Base-by-base conservation (phyloP, 1,139 yeast species). In the Lodderomyces jiufengensis region DNA sequence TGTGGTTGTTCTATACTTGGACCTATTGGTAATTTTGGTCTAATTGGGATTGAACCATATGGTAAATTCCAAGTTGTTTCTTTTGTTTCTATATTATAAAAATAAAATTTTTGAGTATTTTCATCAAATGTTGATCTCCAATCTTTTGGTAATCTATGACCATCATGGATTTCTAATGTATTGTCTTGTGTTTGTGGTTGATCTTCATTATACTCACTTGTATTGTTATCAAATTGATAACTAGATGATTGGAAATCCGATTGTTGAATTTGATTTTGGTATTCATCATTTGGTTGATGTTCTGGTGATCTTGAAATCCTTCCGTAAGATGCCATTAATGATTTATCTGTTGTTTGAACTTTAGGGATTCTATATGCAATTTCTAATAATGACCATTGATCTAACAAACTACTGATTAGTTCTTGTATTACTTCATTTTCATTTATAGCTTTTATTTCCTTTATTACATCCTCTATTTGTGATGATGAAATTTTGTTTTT, bases 281-380 rank as follows among this genome's bases (percentile, higher is more conserved):
- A 18, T 3, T 21, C 13, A 29, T 40, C 39, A 4, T 31, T 31
- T 23, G 42, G 42, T n/a, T 52, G 47, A 7, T 32, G 40, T 21
- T 38, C 45, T n/a, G 54, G 56, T 21, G 63, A 49, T 28, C 62
- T 38, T 3, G 55, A 46, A 16, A 50, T 39, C 38, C 60, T 43
- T 13, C 50, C 52, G 37, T 49, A 55, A n/a, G 46, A 42, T 11
- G 39, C 33, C 12, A 37, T 27, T 14, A 26, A 14, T 7, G 18
- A 30, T 16, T 29, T 29, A 8, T 28, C 29, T 15, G 36, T 26
- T 5, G 33, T 25, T 46, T 29, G 38, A 29, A 51, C 48, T 41
- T 84, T 80, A 0, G 92, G 92, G 34, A 92, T 92, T 39, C 95
- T 75, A 52, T 83, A 85, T 6, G 92, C 94, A 76, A 86, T 79